phyloP scores from a whole-genome alignment of 805 yeast genomes.

The Lipomyces kockii region DNA sequence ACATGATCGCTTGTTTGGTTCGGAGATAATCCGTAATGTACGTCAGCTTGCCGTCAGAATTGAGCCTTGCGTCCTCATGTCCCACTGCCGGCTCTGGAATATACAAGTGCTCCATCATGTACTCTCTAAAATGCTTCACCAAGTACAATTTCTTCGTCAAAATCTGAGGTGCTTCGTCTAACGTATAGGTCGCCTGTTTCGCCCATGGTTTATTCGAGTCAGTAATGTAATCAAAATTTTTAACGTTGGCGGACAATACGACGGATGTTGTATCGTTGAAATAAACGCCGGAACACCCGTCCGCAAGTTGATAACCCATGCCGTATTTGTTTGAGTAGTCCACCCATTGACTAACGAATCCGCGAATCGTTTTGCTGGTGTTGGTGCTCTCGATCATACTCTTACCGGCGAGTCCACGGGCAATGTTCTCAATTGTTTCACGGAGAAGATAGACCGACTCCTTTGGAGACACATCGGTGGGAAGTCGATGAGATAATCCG shows the following conservation, averaged over 20 bases:
- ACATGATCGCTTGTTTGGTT: conserved; percentile 80
- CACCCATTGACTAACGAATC: conserved; percentile 90
- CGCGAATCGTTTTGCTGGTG: neutral
- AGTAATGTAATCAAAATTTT: conserved; percentile 32
- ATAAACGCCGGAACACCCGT: conserved; percentile 86
- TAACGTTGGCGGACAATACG: conserved; percentile 55
- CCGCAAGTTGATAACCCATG: conserved; percentile 87
- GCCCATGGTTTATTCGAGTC: conserved; percentile 6
- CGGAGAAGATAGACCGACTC: neutral
- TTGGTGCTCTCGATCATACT: neutral
- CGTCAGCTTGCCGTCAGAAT: conserved; percentile 40
- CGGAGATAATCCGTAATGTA: conserved; percentile 84
- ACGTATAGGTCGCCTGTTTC: neutral
- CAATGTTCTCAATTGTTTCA: conserved; percentile 16
- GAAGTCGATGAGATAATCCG: neutral
- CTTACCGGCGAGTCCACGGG: conserved; percentile 8
- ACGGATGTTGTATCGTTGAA: conserved; percentile 86
- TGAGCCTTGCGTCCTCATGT: conserved; percentile 51
- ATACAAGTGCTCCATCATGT: conserved; percentile 88
- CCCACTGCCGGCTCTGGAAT: conserved; percentile 47
- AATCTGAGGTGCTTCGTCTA: conserved; percentile 34
- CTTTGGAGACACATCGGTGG: neutral
- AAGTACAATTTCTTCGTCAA: conserved; percentile 70
- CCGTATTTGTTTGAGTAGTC: conserved; percentile 97
- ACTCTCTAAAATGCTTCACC: conserved; percentile 84